Evolutionary conservation across 306 rosid genomes (phyloP).

Genomic region (Cajanus cajan): DNA sequence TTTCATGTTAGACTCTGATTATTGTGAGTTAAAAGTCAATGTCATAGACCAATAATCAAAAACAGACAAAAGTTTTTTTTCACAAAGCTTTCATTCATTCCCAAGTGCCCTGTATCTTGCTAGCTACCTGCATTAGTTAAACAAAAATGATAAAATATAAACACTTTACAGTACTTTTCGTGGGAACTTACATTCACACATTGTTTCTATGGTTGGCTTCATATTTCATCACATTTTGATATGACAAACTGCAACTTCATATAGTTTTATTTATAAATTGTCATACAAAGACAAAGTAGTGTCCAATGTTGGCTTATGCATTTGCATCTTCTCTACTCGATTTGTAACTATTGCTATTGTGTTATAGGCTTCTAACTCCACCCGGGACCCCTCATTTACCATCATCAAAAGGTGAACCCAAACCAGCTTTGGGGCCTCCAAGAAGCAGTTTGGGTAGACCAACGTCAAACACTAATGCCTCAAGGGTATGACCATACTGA

Average conservation of each 20-base stretch:
- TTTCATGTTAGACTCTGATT: too few relatives aligned
- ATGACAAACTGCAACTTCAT: not conserved
- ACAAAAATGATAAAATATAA: not conserved
- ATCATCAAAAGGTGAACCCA: constrained; percentile 55
- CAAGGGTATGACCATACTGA: constrained; percentile 50
- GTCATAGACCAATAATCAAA: not conserved
- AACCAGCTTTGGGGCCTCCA: constrained; percentile 38
- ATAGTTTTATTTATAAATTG: not conserved
- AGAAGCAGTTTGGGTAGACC: constrained; percentile 53
- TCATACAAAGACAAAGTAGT: not conserved
- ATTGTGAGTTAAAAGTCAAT: not conserved
- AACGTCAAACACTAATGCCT: constrained; percentile 50
- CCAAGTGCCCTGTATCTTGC: not conserved
- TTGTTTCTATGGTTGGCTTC: not conserved
- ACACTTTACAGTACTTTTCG: not conserved
- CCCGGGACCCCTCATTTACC: constrained; percentile 72
- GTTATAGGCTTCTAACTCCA: constrained; percentile 83
- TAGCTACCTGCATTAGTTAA: not conserved
- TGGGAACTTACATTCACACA: not conserved
- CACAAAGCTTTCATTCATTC: not conserved
- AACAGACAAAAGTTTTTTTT: not conserved
- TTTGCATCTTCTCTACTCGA: not conserved
- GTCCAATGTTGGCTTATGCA: not conserved
- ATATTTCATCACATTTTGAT: not conserved
- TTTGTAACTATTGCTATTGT: constrained; percentile 5